Base-by-base conservation (phyloP, 805 yeast genomes). In the Wickerhamiella dianesei region DNA sequence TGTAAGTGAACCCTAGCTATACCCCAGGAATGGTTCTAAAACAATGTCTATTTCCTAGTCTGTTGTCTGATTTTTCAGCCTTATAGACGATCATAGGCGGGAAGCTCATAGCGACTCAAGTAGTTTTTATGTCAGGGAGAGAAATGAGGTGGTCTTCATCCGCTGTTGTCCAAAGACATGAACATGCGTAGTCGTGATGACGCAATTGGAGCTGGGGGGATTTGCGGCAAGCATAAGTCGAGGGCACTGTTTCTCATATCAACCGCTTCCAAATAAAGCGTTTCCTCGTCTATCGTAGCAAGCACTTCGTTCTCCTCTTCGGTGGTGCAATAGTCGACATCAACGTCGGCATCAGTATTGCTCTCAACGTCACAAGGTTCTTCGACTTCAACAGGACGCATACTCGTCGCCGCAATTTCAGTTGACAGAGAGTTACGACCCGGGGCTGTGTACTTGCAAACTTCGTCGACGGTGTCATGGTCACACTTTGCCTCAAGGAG, bases 381-480 rank as follows among this genome's bases (percentile, higher is more conserved):
- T 9, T 29, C 13, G 35, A 12, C 35, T 29, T 12, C 9, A 29
- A 9, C 35, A 29, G 35, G 13, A 29, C 35, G 35, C 35, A 14
- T 29, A 14, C 35, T 29, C 35, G 9, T 17, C 21, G 17, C 36
- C n/a, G 37, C 16, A 21, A 47, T 48, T n/a, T n/a, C n/a, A n/a
- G n/a, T n/a, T n/a, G n/a, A n/a, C n/a, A n/a, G n/a, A n/a, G n/a
- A n/a, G n/a, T n/a, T n/a, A n/a, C n/a, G n/a, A n/a, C n/a, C n/a
- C n/a, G n/a, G n/a, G n/a, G n/a, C 46, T 3, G 25, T 41, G 13
- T 25, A 40, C 13, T 32, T 40, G 6, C 32, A 36, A 16, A 5
- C 32, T 3, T 25, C 41, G 8, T 14, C 14, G 6, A 16, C 36
- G 21, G 14, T 29, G 9, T 41, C 44, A 9, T 36, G 19, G 5